Evolutionary conservation across 768 basidiomycete genomes (phyloP), one percentile per base, ranked within the genome.

Genomic region (Lentinula edodes): DNA sequence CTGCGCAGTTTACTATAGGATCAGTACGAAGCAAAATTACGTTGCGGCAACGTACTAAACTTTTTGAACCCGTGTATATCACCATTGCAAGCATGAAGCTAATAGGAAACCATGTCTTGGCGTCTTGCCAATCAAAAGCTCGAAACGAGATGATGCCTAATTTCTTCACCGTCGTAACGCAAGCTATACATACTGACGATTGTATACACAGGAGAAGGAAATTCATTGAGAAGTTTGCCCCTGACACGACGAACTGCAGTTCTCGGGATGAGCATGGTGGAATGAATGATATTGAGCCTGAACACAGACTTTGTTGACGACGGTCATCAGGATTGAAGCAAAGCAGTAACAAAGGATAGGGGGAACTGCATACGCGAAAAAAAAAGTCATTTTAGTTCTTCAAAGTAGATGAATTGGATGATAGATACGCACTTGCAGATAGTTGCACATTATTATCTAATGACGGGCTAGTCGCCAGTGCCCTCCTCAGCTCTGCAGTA

Each of bases 61-160:
- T 93, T 75, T 99, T 99, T 23, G 93, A 95, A 3, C 97, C 97
- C 0, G 97, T 98, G 73, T 99, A 99, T 69, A 99, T 98, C 52
- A 98, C 96, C 57, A 81, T 82, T 53, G 98, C 97, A 48, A 98
- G 86, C 65, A 95, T 76, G 66, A 89, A 88, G 66, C 93, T 95
- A 69, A 99, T 90, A 13, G 95, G 95, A 73, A 95, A 92, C 97
- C 97, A 99, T 50, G 80, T 77, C 71, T 89, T 94, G 34, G 94
- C 95, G 68, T 97, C 94, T 66, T 86, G 79, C 66, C 76, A 72
- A 72, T 93, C 88, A 68, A 95, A 95, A 64, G 85, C 80, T 59
- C 95, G 84, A 77, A 98, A 93, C 12, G 88, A 87, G 66, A 96
- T 92, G 45, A 95, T 70, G 34, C 91, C 87, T 9, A 86, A 50